Base-by-base conservation (phyloP, 2,329 filamentous ascomycete genomes). In the Talaromyces sp. region DNA sequence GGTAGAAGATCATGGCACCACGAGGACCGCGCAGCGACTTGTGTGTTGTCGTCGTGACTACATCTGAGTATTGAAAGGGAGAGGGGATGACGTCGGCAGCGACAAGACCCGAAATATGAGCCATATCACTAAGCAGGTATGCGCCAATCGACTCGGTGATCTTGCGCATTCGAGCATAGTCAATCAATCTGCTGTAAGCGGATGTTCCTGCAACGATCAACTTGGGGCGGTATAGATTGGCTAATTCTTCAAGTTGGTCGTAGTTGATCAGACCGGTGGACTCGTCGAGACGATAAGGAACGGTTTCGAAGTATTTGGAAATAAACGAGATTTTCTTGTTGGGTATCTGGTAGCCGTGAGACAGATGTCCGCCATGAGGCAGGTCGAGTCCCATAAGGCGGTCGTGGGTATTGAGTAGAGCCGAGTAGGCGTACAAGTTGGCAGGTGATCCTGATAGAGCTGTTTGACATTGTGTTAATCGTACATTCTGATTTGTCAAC, bases 1-100 rank as follows among this genome's bases (percentile, higher is more conserved):
- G 90, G 87, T 92, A 99, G 85, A 99, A 99, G 80, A 99, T 99
- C 94, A 99, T 99, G 73, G 94, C 94, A 71, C 94, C 94, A 75
- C 94, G 91, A 60, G 94, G 94, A 60, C 94, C 94, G 77, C 94
- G 91, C 67, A 99, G 89, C 57, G 92, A 97, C 84, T 99, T 99
- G 86, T 99, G 94, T 48, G 94, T 99, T 62, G 94, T 99, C 63
- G 94, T 99, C 63, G 94, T 99, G 67, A 99, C 94, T 59, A 99
- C 88, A 73, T 99, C 94, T 65, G 94, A 93, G 75, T 96, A 81
- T 63, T 85, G 81, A 80, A 99, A 99, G 45, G 94, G 94, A 51
- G 90, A 92, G 63, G 92, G 91, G 72, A 97, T 94, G 66, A 97
- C 94, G 67, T 87, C 89, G 61, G 91, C 91, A 53, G 94, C 91